Evolutionary conservation across 1,139 yeast genomes (phyloP), one percentile per base, ranked within the genome.

Genomic region (Geotrichum europaeum): DNA sequence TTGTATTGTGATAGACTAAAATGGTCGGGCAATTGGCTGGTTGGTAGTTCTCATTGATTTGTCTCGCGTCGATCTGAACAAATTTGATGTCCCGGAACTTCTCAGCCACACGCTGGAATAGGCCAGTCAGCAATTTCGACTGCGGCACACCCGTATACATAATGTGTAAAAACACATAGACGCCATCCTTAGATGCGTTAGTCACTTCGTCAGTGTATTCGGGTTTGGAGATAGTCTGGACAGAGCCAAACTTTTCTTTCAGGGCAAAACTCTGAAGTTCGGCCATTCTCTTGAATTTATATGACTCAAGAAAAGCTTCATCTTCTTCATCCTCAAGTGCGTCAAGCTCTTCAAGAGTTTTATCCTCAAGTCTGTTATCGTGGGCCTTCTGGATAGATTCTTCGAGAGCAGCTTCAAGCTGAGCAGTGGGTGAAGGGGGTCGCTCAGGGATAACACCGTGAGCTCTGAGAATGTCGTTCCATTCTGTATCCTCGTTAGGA

Each of bases 401-500:
- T 51, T 88, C 94, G 53, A 92, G 75, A 1, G 96, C 96, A 66
- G 86, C 92, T 70, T 94, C 98, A 56, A 94, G 73, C 73, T 90
- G 88, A 53, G 82, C 89, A 0, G 96, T 83, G 15, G 97, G 96
- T 32, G 96, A 89, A 25, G 95, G 94, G 40, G 96, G 91, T 68
- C 86, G 85, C 71, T 89, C 92, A 0, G 99, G 99, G 59, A 94
- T 90, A 64, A 94, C 84, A 13, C 98, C 98, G 65, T 92, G 90
- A 6, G 84, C 82, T 65, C 99, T 79, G 55, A 94, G 79, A 65
- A 94, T 91, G 74, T 94, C 99, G 72, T 94, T 94, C 99, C 99
- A 94, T 73, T 94, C 99, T 1, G 99, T 94, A 72, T 94, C 99
- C 74, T 94, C 99, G 65, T 83, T 84, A 47, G 97, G 97, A 75